Evolutionary conservation across 2,329 filamentous ascomycete genomes (phyloP).

Genomic region (Apiospora malaysiana): DNA sequence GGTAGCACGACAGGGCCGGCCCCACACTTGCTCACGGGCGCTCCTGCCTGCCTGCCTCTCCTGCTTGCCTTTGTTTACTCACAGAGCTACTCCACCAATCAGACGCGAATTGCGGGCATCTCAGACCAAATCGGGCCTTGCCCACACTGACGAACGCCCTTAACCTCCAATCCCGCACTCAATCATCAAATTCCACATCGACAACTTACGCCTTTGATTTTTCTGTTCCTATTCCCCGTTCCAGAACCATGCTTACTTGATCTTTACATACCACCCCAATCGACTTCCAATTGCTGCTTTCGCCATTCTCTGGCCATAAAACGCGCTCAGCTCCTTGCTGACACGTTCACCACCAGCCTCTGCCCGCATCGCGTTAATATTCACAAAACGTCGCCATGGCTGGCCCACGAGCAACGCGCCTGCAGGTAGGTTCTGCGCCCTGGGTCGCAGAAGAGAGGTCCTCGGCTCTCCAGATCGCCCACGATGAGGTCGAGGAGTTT

Average conservation of each 20-base stretch:
- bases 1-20: neutral
- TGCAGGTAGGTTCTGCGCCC: conserved; percentile 78
- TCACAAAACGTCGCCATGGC: conserved; percentile 37
- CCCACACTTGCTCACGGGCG: neutral
- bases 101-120: conserved; percentile 16
- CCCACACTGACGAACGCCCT: conserved; percentile 15
- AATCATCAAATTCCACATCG: conserved; percentile 18
- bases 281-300: neutral
- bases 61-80: conserved; percentile 9
- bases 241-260: conserved; percentile 15
- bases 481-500: conserved; percentile 90
- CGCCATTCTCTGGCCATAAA: conserved; percentile 9
- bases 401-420: conserved; percentile 50
- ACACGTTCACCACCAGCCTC: conserved; percentile 13
- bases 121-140: conserved; percentile 10
- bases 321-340: conserved; percentile 17
- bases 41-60: neutral
- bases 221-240: neutral
- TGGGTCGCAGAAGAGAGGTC: conserved; percentile 89
- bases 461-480: conserved; percentile 75
- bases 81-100: conserved; percentile 18
- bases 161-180: conserved; percentile 13
- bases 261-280: neutral
- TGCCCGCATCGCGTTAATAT: conserved; percentile 10
- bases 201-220: neutral